phyloP scores from a whole-genome alignment of 169 alveolate genomes.

The Eimeria necatrix region DNA sequence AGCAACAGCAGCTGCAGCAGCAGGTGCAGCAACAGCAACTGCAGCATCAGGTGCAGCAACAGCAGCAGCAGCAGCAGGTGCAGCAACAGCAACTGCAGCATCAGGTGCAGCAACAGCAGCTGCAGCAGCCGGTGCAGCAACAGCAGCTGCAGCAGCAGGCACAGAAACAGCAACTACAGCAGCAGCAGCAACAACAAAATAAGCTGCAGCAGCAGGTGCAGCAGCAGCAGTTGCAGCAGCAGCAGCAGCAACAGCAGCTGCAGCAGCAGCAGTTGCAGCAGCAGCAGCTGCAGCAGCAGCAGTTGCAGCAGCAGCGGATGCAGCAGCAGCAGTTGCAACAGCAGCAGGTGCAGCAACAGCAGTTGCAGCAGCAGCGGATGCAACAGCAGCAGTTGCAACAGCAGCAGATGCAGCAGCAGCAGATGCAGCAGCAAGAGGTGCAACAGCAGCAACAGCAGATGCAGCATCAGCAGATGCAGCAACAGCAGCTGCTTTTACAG shows the following conservation, averaged over 20 bases:
- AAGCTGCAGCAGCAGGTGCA: background rate
- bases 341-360: background rate
- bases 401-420: slow-evolving; percentile 23
- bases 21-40: background rate
- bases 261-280: slow-evolving; percentile 22
- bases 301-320: background rate
- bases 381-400: background rate
- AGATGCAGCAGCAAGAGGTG: background rate
- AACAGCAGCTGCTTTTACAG: background rate
- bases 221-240: background rate
- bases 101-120: background rate
- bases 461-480: background rate
- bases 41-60: background rate
- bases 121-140: background rate
- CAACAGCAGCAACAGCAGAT: no score
- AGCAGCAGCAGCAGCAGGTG: background rate
- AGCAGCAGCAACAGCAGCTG: background rate
- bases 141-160: background rate
- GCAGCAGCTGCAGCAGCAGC: background rate
- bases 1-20: background rate
- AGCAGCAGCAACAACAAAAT: no score
- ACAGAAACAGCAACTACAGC: no score
- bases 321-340: background rate
- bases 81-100: no score
- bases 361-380: background rate